Conservation (phyloP, 257 asterid genomes). For the Sherardia arvensis region DNA sequence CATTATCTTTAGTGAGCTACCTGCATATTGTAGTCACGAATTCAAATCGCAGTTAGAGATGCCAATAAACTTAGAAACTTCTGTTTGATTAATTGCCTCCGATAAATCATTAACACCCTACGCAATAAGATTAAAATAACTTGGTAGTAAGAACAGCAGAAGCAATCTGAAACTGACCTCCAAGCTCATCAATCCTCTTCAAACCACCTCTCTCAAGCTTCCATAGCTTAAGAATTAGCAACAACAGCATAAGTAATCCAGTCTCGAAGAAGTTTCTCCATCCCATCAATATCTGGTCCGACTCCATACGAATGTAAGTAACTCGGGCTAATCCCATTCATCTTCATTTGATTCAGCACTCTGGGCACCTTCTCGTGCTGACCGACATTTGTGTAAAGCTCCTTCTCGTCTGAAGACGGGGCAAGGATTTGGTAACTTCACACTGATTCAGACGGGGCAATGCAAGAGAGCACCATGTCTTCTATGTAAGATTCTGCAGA, state of each 20-base stretch:
- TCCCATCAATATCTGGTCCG: conserved; percentile 52
- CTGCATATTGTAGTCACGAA: too few species aligned
- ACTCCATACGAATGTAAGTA: conserved; percentile 63
- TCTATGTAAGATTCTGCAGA: conserved; percentile 66
- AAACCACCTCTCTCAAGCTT: conserved; percentile 30
- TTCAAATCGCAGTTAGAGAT: too few species aligned
- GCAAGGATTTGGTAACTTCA: conserved; percentile 37
- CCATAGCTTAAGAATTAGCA: conserved; percentile 65
- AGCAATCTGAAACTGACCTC: too few species aligned
- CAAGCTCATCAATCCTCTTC: conserved; percentile 41
- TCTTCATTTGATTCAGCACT: conserved; percentile 46
- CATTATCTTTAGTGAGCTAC: too few species aligned
- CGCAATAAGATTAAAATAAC: too few species aligned
- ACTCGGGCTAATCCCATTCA: conserved; percentile 51
- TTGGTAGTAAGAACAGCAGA: too few species aligned
- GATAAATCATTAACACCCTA: too few species aligned
- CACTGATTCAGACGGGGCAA: conserved; percentile 59
- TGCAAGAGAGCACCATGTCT: conserved; percentile 83
- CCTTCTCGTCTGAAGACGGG: conserved; percentile 49
- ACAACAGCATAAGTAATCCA: conserved; percentile 74
- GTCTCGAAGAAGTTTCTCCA: conserved; percentile 50
- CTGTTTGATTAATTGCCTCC: too few species aligned
- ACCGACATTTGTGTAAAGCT: conserved; percentile 38
- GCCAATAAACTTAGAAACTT: too few species aligned
- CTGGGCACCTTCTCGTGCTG: conserved; percentile 45